phyloP scores from a whole-genome alignment of 129 eudicot genomes.

The Flaveria brownii region DNA sequence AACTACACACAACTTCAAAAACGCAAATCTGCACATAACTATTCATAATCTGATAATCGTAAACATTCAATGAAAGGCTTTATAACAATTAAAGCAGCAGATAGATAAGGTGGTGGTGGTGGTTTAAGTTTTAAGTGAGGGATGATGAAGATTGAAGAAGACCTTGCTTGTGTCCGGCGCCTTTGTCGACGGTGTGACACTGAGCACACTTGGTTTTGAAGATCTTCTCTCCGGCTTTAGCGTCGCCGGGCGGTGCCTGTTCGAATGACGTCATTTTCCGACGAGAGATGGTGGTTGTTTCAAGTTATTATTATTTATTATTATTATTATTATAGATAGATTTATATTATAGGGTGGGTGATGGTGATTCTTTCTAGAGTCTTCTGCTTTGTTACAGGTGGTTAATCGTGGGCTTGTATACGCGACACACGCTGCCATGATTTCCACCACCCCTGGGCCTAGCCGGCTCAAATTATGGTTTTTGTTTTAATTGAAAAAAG shows the following conservation, averaged over 20 bases:
- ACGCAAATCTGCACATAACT: not conserved
- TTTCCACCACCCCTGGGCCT: not conserved
- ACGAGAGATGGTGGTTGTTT: not conserved
- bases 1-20: not conserved
- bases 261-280: conserved; percentile 70
- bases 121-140: not conserved
- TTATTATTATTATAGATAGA: too few species aligned
- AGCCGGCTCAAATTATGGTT: too few species aligned
- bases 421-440: conserved; percentile 3
- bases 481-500: too few species aligned
- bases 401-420: conserved; percentile 22
- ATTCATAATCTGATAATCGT: too few species aligned
- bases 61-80: not conserved
- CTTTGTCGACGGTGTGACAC: conserved; percentile 83
- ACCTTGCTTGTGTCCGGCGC: conserved; percentile 95
- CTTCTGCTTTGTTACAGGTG: not conserved
- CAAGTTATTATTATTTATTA: too few species aligned
- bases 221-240: conserved; percentile 69
- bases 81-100: not conserved
- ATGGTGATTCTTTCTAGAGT: not conserved
- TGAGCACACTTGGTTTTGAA: conserved; percentile 86
- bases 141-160: not conserved
- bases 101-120: not conserved
- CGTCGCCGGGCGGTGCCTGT: conserved; percentile 68
- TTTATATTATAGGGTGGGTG: too few species aligned